phyloP scores from a whole-genome alignment of 2,329 filamentous ascomycete species.

The Diaporthe sp. region DNA sequence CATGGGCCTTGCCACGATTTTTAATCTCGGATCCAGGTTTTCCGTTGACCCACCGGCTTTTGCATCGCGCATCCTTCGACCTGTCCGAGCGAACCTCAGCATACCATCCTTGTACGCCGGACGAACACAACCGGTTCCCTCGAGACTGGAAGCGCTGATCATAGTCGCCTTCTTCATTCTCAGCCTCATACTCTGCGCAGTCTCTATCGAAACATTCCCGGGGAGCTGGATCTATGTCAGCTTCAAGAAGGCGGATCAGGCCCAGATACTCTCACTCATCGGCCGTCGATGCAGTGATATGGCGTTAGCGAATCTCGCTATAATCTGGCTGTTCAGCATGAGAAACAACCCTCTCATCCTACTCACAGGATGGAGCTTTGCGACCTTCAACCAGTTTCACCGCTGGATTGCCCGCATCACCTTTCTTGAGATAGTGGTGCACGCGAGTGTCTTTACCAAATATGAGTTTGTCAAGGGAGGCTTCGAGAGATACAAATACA shows the following conservation, averaged over 20 bases:
- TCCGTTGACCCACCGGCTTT: not conserved
- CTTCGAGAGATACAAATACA: not conserved
- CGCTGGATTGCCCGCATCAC: slow-evolving; percentile 74
- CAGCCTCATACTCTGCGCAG: slow-evolving; percentile 52
- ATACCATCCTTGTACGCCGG: not conserved
- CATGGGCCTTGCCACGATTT: not conserved
- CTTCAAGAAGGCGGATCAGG: not conserved
- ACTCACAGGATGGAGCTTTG: slow-evolving; percentile 77
- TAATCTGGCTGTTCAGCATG: slow-evolving; percentile 76
- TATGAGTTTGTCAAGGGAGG: slow-evolving; percentile 23
- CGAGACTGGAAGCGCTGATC: slow-evolving; percentile 50
- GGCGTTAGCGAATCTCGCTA: slow-evolving; percentile 72
- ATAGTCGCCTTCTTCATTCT: slow-evolving; percentile 53
- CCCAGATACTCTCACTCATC: slow-evolving; percentile 54
- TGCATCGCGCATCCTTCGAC: not conserved
- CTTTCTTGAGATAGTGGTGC: slow-evolving; percentile 71
- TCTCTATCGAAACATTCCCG: slow-evolving; percentile 53
- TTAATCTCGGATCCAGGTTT: not conserved
- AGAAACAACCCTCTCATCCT: slow-evolving; percentile 76
- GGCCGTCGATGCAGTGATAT: slow-evolving; percentile 75
- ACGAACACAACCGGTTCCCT: not conserved
- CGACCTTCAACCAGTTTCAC: slow-evolving; percentile 76
- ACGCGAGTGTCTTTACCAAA: slow-evolving; percentile 65
- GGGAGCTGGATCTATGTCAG: slow-evolving; percentile 56
- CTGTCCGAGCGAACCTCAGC: not conserved